Base-by-base conservation (phyloP, 768 basidiomycete genomes). In the Porphyrellus cyaneotinctus region DNA sequence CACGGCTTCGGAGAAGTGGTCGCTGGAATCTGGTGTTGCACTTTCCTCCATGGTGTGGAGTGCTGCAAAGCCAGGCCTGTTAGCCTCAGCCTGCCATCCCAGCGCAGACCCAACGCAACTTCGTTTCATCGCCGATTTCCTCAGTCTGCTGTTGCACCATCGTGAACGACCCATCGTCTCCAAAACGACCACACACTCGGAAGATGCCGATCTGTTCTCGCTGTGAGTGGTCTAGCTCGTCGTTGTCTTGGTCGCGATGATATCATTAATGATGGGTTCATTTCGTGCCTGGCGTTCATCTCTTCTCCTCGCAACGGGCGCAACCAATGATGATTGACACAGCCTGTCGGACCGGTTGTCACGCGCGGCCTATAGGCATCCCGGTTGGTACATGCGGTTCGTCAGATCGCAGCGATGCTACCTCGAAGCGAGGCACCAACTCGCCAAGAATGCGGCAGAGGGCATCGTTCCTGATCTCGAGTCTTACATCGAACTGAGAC, bases 11-110 rank as follows among this genome's bases (percentile, higher is more conserved):
- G 69, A 69, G 47, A 56, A 56, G 43, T 69, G 68, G 68, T 35
- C 69, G 20, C 33, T 46, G 10, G 63, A 59, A 23, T 56, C 51
- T 4, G 65, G 64, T 8, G 30, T 70, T 37, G 20, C 31, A 1
- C 58, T 69, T 41, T 43, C 54, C 30, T 57, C 62, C 20, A 54
- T 56, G 57, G 18, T 54, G 1, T 69, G 68, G 68, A 45, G 51
- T 11, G 58, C 43, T 26, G 62, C 69, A 43, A 78, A 76, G 53
- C 62, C 72, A 6, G 83, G 82, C 1, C 68, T 87, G 22, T 72
- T 84, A 26, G 81, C 80, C 1, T 73, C 81, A 2, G 72, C 84
- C 2, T 83, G 82, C 59, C 79, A 80, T 58, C 84, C 85, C 9
- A 75, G 69, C 2, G 80, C 78, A 57, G 84, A 85, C 59, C 67